Conservation (phyloP, 805 yeast species). For the Kodamaea neixiangensis region DNA sequence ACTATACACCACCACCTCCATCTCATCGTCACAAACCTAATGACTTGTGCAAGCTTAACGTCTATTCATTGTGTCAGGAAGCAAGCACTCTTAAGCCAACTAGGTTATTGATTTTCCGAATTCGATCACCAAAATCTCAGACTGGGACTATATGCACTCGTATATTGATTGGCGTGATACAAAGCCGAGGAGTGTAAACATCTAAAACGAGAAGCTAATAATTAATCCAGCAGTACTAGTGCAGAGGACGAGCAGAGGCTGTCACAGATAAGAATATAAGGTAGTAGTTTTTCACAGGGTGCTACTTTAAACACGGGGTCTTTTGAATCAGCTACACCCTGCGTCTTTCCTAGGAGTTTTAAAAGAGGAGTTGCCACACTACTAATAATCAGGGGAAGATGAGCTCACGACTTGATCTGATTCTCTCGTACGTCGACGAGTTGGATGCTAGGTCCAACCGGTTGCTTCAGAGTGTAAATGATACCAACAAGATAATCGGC, state of each 20-base stretch:
- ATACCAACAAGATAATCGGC: conserved; percentile 25
- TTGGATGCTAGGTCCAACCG: conserved; percentile 30
- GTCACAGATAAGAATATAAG: not conserved
- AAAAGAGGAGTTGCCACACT: not conserved
- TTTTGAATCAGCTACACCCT: not conserved
- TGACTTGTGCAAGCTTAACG: not conserved
- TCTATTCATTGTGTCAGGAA: not conserved
- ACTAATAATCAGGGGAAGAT: conserved; percentile 5
- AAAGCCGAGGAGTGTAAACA: conserved; percentile 11
- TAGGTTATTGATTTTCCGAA: conserved; percentile 9
- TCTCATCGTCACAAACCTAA: not conserved
- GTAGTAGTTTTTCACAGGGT: not conserved
- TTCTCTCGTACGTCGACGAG: conserved; percentile 33
- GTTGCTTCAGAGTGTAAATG: conserved; percentile 23
- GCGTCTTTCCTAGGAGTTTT: not conserved
- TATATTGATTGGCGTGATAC: conserved; percentile 4
- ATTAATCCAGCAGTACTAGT: not conserved
- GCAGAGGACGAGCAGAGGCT: not conserved
- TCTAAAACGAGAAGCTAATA: conserved; percentile 7
- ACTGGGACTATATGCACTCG: conserved; percentile 1
- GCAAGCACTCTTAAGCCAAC: not conserved
- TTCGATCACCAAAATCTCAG: not conserved
- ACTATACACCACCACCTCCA: no score
- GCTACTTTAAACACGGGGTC: not conserved
- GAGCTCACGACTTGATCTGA: conserved; percentile 27